A percentile compares a stretch with the other conserved stretches of the same genome.
phyloP scores from a whole-genome alignment of 2,329 filamentous ascomycete genomes.

The Penicillium sp. region DNA sequence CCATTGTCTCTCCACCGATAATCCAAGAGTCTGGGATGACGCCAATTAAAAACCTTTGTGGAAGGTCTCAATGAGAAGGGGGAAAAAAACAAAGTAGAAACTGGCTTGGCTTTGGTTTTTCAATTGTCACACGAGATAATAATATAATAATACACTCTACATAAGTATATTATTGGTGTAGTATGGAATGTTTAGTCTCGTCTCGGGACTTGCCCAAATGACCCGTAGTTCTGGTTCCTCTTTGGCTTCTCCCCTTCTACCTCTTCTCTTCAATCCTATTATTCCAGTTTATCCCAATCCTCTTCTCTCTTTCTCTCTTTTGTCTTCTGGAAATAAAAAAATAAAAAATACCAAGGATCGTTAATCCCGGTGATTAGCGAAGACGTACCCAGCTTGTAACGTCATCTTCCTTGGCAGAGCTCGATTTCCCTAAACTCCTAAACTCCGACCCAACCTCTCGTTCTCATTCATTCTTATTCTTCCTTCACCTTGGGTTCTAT shows the following conservation, averaged over 20 bases:
- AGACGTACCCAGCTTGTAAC: constrained; percentile 1
- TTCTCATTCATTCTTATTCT: constrained; percentile 6
- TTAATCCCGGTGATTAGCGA: not conserved
- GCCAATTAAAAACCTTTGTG: not conserved
- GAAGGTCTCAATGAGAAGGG: not conserved
- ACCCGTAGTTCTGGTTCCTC: not conserved
- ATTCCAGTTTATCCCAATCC: not conserved
- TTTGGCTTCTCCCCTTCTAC: not conserved
- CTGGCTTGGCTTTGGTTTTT: not conserved
- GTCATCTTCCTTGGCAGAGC: constrained; percentile 8
- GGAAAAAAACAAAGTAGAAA: not conserved
- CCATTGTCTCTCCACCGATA: constrained; percentile 7
- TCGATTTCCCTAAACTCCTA: constrained; percentile 1
- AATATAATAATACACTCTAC: no score
- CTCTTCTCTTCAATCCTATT: not conserved
- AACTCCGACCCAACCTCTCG: not conserved
- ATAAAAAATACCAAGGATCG: not conserved
- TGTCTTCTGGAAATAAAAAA: not conserved
- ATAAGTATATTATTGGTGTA: not conserved
- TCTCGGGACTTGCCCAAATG: not conserved
- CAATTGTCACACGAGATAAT: not conserved
- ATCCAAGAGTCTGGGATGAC: constrained; percentile 1
- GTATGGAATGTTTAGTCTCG: not conserved
- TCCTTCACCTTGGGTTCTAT: constrained; percentile 8
- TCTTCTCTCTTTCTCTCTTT: not conserved